phyloP scores from a whole-genome alignment of 2,329 filamentous ascomycete species.

The Penicillium palitans region DNA sequence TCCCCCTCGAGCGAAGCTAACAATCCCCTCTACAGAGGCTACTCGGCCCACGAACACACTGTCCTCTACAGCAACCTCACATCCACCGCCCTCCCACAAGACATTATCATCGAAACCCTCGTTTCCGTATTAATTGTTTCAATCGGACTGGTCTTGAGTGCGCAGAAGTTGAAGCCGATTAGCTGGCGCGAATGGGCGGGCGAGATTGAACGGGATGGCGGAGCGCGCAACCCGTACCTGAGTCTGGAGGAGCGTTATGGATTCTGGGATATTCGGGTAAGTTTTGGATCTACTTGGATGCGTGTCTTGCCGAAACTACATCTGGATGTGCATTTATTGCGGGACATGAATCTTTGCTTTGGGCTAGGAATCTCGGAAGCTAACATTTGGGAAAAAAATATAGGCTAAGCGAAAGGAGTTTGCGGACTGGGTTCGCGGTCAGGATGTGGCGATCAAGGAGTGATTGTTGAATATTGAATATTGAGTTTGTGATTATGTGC shows the following conservation, averaged over 20 bases:
- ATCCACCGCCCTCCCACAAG: slow-evolving; percentile 67
- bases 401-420: slow-evolving; percentile 71
- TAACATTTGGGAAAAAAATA: slow-evolving; percentile 14
- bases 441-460: slow-evolving; percentile 31
- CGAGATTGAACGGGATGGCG: slow-evolving; percentile 67
- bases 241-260: slow-evolving; percentile 76
- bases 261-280: slow-evolving; percentile 83
- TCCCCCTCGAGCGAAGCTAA: background rate
- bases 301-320: background rate
- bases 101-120: slow-evolving; percentile 86
- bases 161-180: slow-evolving; percentile 79
- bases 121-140: slow-evolving; percentile 77
- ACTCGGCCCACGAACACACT: slow-evolving; percentile 92
- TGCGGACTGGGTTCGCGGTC: slow-evolving; percentile 65
- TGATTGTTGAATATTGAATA: slow-evolving; percentile 14
- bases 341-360: background rate
- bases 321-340: background rate
- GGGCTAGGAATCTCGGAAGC: background rate
- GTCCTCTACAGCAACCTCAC: slow-evolving; percentile 61
- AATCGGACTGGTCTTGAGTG: slow-evolving; percentile 75
- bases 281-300: slow-evolving; percentile 19
- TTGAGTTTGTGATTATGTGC: background rate
- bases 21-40: slow-evolving; percentile 64
- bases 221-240: slow-evolving; percentile 74
- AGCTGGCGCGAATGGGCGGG: slow-evolving; percentile 78